Conservation (phyloP, 1,284 basidiomycete genomes). For the Tilletiaria anomala region DNA sequence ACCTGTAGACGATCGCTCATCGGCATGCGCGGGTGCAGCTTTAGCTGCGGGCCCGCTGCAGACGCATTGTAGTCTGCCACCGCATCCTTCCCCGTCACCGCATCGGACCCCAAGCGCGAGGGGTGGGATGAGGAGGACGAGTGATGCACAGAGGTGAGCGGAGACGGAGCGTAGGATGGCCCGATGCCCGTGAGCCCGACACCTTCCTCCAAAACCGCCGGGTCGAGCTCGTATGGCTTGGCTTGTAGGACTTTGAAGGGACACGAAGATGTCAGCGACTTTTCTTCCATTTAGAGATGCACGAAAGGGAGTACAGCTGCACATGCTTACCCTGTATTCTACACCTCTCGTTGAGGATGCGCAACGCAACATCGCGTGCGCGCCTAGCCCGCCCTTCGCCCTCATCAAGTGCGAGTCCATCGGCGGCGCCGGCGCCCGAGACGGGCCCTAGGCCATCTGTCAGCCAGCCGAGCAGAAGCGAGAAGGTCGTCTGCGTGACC, state of each 20-base stretch:
- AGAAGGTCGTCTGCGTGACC: slow-evolving; percentile 82
- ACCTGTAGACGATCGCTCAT: slow-evolving; percentile 27
- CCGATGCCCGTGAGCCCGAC: too few species aligned
- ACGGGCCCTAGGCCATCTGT: slow-evolving; percentile 81
- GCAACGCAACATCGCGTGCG: slow-evolving; percentile 61
- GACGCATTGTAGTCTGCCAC: slow-evolving; percentile 32
- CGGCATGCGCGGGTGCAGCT: slow-evolving; percentile 29
- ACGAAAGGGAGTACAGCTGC: neutral
- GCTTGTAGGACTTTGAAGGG: slow-evolving; percentile 17
- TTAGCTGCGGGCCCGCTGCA: slow-evolving; percentile 32
- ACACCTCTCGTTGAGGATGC: slow-evolving; percentile 83
- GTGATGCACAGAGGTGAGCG: too few species aligned
- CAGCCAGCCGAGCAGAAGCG: slow-evolving; percentile 85
- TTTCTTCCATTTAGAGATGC: too few species aligned
- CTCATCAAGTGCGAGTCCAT: slow-evolving; percentile 57
- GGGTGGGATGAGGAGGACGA: too few species aligned
- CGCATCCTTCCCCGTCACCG: slow-evolving; percentile 15
- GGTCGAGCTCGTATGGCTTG: slow-evolving; percentile 27
- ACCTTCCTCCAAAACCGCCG: slow-evolving; percentile 30
- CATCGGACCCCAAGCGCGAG: too few species aligned
- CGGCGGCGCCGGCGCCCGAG: slow-evolving; percentile 56
- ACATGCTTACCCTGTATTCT: slow-evolving; percentile 62
- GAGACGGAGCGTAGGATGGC: too few species aligned
- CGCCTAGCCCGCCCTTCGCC: slow-evolving; percentile 38
- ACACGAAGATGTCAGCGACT: too few species aligned